Percentiles rank a stretch among this genome's conserved stretches.
Evolutionary conservation across 2,329 filamentous ascomycete genomes (phyloP).

Genomic region (Drechslerella stenobrocha): DNA sequence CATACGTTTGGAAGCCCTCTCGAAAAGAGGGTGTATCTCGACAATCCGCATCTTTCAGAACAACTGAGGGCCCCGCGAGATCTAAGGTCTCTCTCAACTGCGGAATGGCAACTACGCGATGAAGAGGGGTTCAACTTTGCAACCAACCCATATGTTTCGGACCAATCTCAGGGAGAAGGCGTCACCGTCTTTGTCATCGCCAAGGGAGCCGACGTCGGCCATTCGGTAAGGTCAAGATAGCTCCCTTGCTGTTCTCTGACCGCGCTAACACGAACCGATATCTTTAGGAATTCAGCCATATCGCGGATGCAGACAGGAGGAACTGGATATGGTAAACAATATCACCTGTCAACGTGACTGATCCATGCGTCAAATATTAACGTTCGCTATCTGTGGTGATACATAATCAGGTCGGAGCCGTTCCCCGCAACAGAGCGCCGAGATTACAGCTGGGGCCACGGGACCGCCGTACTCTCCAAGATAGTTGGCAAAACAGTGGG

Average conservation of each 20-base stretch:
- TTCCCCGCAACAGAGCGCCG: not conserved
- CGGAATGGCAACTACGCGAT: not conserved
- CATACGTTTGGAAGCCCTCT: no score
- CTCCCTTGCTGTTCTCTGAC: not conserved
- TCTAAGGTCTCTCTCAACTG: not conserved
- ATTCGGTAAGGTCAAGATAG: constrained; percentile 7
- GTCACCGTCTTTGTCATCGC: constrained; percentile 11
- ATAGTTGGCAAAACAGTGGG: not conserved
- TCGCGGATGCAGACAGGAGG: no score
- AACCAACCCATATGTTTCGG: not conserved
- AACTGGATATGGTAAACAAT: no score
- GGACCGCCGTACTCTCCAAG: not conserved
- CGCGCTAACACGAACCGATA: no score
- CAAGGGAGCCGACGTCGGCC: constrained; percentile 18
- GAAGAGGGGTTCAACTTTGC: not conserved
- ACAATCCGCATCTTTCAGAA: no score
- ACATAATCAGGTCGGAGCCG: not conserved
- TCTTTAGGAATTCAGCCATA: no score
- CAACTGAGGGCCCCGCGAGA: not conserved
- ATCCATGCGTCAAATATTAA: no score
- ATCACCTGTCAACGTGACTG: no score
- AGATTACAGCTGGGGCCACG: constrained; percentile 4
- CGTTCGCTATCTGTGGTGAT: not conserved
- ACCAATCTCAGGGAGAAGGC: constrained; percentile 1
- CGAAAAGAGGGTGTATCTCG: no score